A percentile compares a stretch with the other conserved stretches of the same genome.
Evolutionary conservation across 495 filamentous ascomycete species (phyloP).

Genomic region (Cairneyella variabilis): DNA sequence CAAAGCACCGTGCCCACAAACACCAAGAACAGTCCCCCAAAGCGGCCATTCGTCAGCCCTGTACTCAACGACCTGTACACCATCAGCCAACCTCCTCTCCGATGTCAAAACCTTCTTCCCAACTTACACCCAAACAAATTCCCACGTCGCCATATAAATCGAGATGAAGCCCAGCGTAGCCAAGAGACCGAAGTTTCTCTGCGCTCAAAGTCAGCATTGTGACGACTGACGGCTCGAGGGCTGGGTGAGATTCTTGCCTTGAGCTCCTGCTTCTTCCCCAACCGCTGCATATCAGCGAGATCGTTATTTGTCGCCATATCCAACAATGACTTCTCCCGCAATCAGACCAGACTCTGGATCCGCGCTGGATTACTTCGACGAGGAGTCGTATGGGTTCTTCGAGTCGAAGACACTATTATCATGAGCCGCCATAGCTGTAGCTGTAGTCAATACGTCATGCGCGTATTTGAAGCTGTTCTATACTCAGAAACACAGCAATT

Average conservation of each 20-base stretch:
- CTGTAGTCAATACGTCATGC: too few relatives aligned
- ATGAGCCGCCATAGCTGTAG: too few relatives aligned
- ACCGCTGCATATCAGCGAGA: conserved; percentile 14
- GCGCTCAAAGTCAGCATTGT: conserved; percentile 17
- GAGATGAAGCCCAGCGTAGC: conserved; percentile 44
- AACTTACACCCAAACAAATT: conserved; percentile 29
- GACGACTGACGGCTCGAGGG: too few relatives aligned
- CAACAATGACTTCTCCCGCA: background rate
- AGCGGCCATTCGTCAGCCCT: conserved; percentile 51
- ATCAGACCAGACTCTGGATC: conserved; percentile 2
- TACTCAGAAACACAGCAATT: too few relatives aligned
- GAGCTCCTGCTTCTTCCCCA: conserved; percentile 23
- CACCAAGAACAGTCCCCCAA: conserved; percentile 53
- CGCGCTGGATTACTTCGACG: too few relatives aligned
- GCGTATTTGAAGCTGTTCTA: too few relatives aligned
- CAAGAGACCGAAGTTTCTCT: conserved; percentile 42
- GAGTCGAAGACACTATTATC: too few relatives aligned
- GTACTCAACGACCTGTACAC: too few relatives aligned
- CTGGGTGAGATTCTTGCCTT: conserved; percentile 36
- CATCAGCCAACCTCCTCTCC: too few relatives aligned
- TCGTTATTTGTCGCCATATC: conserved; percentile 5
- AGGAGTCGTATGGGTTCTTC: too few relatives aligned
- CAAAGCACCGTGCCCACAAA: conserved; percentile 46
- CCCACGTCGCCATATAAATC: conserved; percentile 43
- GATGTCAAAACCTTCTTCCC: too few relatives aligned